Base-by-base conservation (phyloP, 2,329 filamentous ascomycete genomes). In the Phaeosphaeria sp. region DNA sequence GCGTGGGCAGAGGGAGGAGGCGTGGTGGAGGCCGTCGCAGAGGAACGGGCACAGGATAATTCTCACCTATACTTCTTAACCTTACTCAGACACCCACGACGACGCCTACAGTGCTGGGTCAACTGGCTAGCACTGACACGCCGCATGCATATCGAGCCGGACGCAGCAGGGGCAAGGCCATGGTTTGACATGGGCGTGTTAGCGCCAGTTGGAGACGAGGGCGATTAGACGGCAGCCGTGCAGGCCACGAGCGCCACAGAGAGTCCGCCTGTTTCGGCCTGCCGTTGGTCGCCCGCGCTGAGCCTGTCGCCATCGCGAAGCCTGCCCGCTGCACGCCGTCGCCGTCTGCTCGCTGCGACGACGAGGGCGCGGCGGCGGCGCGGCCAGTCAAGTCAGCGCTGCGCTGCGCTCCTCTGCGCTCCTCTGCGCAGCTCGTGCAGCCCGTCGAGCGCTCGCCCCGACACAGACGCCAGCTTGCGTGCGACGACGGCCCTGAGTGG, bases 41-140 rank as follows among this genome's bases (percentile, higher is more conserved):
- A 36, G 13, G 13, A 36, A 63, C 64, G 69, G 67, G 9, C 30
- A 36, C 6, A 36, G 30, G 6, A 15, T 15, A 30, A 36, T 36
- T 36, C 30, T 6, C 30, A 36, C 30, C n/a, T n/a, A 36, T 36
- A 36, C 6, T 36, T 36, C 6, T 36, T 36, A 36, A 36, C 30
- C 30, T 36, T 36, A 36, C 30, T 36, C 30, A 36, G 30, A 36
- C 30, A 36, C 30, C 6, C 30, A 3, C 30, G 30, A 36, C 30
- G 30, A 36, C 30, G 30, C 30, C 30, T 36, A 13, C 30, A 11
- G 25, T 13, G 11, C 30, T 36, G 30, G 30, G 30, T 36, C 13
- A 6, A 36, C 30, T 3, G 6, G 30, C 30, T 36, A 36, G 30
- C 25, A 36, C 30, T 13, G 30, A 36, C 30, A 36, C 30, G 30